Evolutionary conservation across 208 protist species (phyloP).

Genomic region (Trypanosoma brucei): DNA sequence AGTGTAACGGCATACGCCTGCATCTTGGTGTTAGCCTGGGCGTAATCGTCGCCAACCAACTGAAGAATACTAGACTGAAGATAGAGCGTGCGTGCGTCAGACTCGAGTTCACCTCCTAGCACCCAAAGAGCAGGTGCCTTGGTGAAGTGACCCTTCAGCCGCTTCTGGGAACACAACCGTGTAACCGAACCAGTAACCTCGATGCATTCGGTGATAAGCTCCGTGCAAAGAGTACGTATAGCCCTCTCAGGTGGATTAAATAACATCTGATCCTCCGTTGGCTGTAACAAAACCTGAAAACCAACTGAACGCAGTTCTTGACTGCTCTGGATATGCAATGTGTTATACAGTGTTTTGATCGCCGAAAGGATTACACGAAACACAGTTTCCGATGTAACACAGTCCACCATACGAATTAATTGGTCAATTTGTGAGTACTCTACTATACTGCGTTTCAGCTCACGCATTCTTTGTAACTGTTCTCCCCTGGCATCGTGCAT

Average conservation of each 20-base stretch:
- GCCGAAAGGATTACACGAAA: conserved; percentile 68
- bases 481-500: conserved; percentile 91
- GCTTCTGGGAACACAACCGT: conserved; percentile 78
- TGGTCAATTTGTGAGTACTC: conserved; percentile 88
- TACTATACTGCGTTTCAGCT: conserved; percentile 89
- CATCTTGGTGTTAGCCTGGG: conserved; percentile 72
- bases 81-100: conserved; percentile 62
- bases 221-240: conserved; percentile 51
- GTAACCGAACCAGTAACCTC: conserved; percentile 46
- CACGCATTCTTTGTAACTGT: conserved; percentile 72
- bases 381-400: conserved; percentile 80
- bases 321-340: conserved; percentile 48
- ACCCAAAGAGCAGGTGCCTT: conserved; percentile 76
- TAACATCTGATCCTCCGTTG: conserved; percentile 53
- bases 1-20: conserved; percentile 70
- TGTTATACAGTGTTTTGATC: conserved; percentile 65
- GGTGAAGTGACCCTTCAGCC: conserved; percentile 74
- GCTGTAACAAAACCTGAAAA: conserved; percentile 85
- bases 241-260: conserved; percentile 71
- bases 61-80: conserved; percentile 49
- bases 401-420: conserved; percentile 88
- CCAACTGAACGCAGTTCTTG: conserved; percentile 74
- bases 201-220: conserved; percentile 62
- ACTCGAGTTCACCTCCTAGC: conserved; percentile 55
- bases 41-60: conserved; percentile 79